These are phyloP conservation scores for Lyophyllum shimeji DNA, from an alignment of 768 basidiomycete genomes.

Conservation along the genomic window DNA sequence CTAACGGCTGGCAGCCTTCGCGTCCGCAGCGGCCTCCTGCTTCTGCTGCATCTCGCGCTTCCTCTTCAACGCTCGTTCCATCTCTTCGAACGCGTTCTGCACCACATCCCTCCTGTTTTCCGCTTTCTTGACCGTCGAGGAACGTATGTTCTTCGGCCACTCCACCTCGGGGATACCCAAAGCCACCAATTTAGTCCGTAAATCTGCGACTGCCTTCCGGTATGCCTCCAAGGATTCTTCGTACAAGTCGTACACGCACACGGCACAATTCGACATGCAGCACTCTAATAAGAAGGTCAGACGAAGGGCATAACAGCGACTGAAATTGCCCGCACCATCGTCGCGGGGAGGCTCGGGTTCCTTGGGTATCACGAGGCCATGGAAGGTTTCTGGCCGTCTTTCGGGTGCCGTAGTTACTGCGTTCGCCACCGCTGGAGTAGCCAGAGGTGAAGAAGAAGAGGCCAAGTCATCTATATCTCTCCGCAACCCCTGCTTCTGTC, in stretches of 20 bases:
- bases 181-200: conserved; percentile 50
- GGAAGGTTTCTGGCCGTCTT: conserved; percentile 33
- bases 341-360: conserved; percentile 61
- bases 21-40: neutral
- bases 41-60: conserved; percentile 33
- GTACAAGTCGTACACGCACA: conserved; percentile 91
- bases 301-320: neutral
- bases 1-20: conserved; percentile 22
- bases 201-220: conserved; percentile 46
- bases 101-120: conserved; percentile 35
- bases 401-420: neutral
- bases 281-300: conserved; percentile 54
- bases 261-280: conserved; percentile 92
- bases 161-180: conserved; percentile 50
- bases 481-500: conserved; percentile 40
- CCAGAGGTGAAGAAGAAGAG: neutral
- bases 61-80: conserved; percentile 57
- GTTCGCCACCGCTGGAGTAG: conserved; percentile 5
- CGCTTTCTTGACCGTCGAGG: conserved; percentile 4
- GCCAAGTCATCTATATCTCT: conserved; percentile 27
- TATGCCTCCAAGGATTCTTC: conserved; percentile 70
- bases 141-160: conserved; percentile 64
- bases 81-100: conserved; percentile 70
- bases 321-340: conserved; percentile 51
- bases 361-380: conserved; percentile 59